phyloP scores from a whole-genome alignment of 2,329 filamentous ascomycete genomes.

The Pseudogymnoascus sp. region DNA sequence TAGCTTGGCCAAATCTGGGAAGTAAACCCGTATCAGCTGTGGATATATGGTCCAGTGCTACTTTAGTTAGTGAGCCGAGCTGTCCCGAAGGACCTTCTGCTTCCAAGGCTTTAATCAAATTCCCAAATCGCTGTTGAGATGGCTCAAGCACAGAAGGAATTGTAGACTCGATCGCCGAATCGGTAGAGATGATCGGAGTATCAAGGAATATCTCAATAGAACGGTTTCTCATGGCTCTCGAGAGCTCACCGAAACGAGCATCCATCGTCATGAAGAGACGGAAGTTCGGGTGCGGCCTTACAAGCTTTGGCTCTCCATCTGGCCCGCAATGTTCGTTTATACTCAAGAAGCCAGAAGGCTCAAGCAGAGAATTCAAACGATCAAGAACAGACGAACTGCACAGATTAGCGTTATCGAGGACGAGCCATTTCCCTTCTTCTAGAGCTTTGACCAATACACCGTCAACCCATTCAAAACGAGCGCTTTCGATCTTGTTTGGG shows the following conservation, averaged over 20 bases:
- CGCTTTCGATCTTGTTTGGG: slow-evolving; percentile 54
- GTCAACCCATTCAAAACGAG: slow-evolving; percentile 93
- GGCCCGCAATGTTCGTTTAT: slow-evolving; percentile 88
- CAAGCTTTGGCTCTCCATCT: slow-evolving; percentile 70
- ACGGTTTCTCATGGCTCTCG: slow-evolving; percentile 91
- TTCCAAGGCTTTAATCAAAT: slow-evolving; percentile 17
- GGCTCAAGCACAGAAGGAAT: slow-evolving; percentile 18
- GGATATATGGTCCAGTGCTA: slow-evolving; percentile 26
- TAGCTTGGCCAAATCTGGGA: slow-evolving; percentile 20
- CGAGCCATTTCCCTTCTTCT: slow-evolving; percentile 79
- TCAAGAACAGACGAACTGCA: slow-evolving; percentile 94
- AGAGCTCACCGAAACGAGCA: slow-evolving; percentile 83
- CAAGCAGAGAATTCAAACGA: slow-evolving; percentile 85
- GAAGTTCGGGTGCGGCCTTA: slow-evolving; percentile 78
- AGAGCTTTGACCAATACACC: slow-evolving; percentile 84
- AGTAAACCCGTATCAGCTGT: slow-evolving; percentile 25
- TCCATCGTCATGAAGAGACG: slow-evolving; percentile 92
- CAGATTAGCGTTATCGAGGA: slow-evolving; percentile 94
- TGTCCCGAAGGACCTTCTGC: neutral
- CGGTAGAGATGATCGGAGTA: slow-evolving; percentile 16
- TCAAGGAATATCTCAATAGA: slow-evolving; percentile 81
- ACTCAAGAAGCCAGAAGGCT: slow-evolving; percentile 77
- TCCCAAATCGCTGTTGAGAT: slow-evolving; percentile 23
- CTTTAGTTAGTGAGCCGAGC: slow-evolving; percentile 13
- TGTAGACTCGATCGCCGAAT: neutral